Base-by-base conservation (phyloP, 306 rosid genomes). In the Rosa lucieae region DNA sequence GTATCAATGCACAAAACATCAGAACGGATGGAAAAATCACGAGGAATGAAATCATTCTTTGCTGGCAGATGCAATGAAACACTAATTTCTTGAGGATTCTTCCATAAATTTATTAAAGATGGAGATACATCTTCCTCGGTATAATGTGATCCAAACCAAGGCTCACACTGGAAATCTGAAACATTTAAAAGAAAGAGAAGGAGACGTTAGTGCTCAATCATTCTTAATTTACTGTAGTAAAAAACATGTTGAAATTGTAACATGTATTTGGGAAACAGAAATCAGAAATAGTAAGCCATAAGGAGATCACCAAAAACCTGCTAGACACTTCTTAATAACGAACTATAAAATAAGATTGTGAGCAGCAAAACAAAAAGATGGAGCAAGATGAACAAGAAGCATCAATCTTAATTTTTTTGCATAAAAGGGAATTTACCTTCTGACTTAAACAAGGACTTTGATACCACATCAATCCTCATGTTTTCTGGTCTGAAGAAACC, bases 131-230 rank as follows among this genome's bases (percentile, higher is more conserved):
- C 93, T 78, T 91, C 94, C 84, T 84, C 97, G 44, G 78, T 56
- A 73, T 88, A 94, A 70, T 52, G 89, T 67, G 98, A 91, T 61
- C 94, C 97, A 90, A 92, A 94, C 98, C 97, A 92, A 73, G 98
- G 97, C 80, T 94, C 98, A 53, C 73, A 51, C 43, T 87, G 88
- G 78, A 78, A 79, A 83, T 80, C 98, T 94, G 94, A 58, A 84
- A 77, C 71, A 78, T 77, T 47, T 32, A 44, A 55, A 78, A 51
- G 65, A 6, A 58, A 29, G 12, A 77, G 72, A 20, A 29, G 32
- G 32, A 26, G 42, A 70, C 56, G 56, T 79, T 51, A 81, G 53
- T 26, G 67, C 14, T 61, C 6, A 29, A 61, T 61, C 39, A 4
- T 58, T n/a, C 3, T 61, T 53, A 6, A 18, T 53, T 48, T 51